phyloP scores from a whole-genome alignment of 192 early-diverging fungal genomes.

The Backusella morwellensis region DNA sequence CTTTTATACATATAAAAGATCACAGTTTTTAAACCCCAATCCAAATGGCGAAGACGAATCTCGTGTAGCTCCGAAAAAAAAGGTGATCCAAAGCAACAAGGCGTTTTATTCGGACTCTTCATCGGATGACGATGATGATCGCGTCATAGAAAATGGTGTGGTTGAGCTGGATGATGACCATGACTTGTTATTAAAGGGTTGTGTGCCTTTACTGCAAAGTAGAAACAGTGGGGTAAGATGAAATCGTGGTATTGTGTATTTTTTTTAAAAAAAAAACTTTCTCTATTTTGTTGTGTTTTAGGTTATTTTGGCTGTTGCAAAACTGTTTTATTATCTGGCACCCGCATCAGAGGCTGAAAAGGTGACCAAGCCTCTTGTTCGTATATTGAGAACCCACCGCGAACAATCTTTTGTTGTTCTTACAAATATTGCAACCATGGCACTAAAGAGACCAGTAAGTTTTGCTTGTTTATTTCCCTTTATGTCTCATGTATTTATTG shows the following conservation, averaged over 20 bases:
- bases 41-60: constrained; percentile 26
- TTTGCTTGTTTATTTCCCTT: neutral
- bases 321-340: constrained; percentile 67
- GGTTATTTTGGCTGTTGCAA: constrained; percentile 69
- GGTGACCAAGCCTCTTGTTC: constrained; percentile 71
- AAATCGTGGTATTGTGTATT: too few species aligned
- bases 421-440: constrained; percentile 74
- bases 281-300: constrained; percentile 4
- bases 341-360: constrained; percentile 51
- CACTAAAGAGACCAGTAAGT: constrained; percentile 58
- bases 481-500: neutral
- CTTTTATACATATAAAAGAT: neutral
- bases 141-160: constrained; percentile 5
- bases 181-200: constrained; percentile 63
- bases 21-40: constrained; percentile 63
- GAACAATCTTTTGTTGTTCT: constrained; percentile 81
- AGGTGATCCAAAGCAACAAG: constrained; percentile 23
- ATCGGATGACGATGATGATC: constrained; percentile 2
- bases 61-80: neutral
- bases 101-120: constrained; percentile 40
- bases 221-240: constrained; percentile 71
- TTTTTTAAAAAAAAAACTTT: too few species aligned
- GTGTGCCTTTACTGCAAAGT: constrained; percentile 74
- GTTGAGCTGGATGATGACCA: constrained; percentile 79
- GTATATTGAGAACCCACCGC: constrained; percentile 66